These are phyloP conservation scores for Candida lessepsii DNA, from an alignment of 805 yeast genomes.

Conservation along the genomic window DNA sequence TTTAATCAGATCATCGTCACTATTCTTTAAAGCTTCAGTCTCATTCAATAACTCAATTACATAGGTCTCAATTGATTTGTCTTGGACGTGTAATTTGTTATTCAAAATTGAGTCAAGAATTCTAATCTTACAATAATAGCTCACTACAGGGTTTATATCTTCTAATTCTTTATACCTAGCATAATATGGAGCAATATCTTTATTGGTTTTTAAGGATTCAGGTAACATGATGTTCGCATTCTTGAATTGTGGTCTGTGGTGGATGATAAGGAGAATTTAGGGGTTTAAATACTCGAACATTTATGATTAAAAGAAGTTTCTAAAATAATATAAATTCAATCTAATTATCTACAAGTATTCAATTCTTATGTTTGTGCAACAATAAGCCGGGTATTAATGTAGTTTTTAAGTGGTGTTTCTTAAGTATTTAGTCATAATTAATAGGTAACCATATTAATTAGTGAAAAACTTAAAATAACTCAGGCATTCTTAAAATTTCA, in stretches of 20 bases:
- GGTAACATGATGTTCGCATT: constrained; percentile 20
- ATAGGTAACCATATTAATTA: too few species aligned
- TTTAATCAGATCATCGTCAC: constrained; percentile 34
- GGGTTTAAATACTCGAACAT: too few species aligned
- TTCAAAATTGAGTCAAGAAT: constrained; percentile 72
- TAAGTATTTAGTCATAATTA: too few species aligned
- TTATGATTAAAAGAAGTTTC: too few species aligned
- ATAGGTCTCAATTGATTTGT: constrained; percentile 54
- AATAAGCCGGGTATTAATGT: too few species aligned
- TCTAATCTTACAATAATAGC: constrained; percentile 68
- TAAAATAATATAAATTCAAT: too few species aligned
- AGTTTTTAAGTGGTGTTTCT: too few species aligned
- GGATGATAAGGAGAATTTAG: background rate
- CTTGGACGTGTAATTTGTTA: constrained; percentile 55
- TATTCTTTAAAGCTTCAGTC: constrained; percentile 58
- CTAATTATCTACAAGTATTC: too few species aligned
- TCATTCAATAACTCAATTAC: constrained; percentile 66
- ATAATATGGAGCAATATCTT: constrained; percentile 46
- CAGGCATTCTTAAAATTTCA: constrained; percentile 85
- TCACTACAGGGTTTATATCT: constrained; percentile 58
- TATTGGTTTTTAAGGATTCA: constrained; percentile 24
- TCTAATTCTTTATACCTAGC: constrained; percentile 58
- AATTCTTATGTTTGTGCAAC: too few species aligned
- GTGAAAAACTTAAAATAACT: too few species aligned
- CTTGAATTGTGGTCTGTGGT: too few species aligned